Percentiles rank a stretch among this genome's conserved stretches.
phyloP scores from a whole-genome alignment of 192 early-diverging fungal genomes.

The Dimargaris verticillata region DNA sequence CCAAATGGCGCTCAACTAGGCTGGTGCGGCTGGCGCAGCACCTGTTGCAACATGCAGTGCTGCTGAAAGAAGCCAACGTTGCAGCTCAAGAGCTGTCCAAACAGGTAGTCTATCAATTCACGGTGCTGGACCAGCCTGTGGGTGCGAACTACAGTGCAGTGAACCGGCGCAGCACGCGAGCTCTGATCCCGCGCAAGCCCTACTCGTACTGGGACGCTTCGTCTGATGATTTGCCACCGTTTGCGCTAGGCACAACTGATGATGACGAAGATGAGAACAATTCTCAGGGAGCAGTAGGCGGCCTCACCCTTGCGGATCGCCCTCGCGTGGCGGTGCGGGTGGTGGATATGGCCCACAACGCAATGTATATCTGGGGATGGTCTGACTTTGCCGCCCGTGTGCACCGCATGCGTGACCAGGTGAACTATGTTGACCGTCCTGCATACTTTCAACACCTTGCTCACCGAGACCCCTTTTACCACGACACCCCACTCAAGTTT shows the following conservation, averaged over 20 bases:
- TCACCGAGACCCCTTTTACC: slow-evolving; percentile 41
- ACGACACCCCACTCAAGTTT: slow-evolving; percentile 32
- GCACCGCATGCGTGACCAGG: slow-evolving; percentile 48
- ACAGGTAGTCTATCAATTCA: slow-evolving; percentile 68
- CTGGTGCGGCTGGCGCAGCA: slow-evolving; percentile 43
- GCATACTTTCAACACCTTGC: slow-evolving; percentile 36
- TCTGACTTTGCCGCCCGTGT: slow-evolving; percentile 36
- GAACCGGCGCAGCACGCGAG: background rate
- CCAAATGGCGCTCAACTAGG: slow-evolving; percentile 28
- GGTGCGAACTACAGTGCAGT: too few relatives aligned
- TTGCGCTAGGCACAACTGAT: background rate
- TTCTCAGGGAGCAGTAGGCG: background rate
- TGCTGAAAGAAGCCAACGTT: slow-evolving; percentile 83
- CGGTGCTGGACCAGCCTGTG: slow-evolving; percentile 34
- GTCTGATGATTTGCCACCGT: background rate
- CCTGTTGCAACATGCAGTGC: slow-evolving; percentile 46
- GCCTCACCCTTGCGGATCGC: background rate
- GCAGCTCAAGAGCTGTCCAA: slow-evolving; percentile 71
- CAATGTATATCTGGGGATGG: slow-evolving; percentile 49
- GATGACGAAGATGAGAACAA: background rate
- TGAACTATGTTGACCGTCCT: slow-evolving; percentile 32
- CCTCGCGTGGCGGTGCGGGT: slow-evolving; percentile 29
- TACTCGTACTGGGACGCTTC: slow-evolving; percentile 8
- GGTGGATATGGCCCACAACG: slow-evolving; percentile 26
- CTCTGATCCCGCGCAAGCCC: background rate